These are phyloP conservation scores for Aspergillus taichungensis DNA, from an alignment of 495 filamentous ascomycete species.

Conservation along the genomic window DNA sequence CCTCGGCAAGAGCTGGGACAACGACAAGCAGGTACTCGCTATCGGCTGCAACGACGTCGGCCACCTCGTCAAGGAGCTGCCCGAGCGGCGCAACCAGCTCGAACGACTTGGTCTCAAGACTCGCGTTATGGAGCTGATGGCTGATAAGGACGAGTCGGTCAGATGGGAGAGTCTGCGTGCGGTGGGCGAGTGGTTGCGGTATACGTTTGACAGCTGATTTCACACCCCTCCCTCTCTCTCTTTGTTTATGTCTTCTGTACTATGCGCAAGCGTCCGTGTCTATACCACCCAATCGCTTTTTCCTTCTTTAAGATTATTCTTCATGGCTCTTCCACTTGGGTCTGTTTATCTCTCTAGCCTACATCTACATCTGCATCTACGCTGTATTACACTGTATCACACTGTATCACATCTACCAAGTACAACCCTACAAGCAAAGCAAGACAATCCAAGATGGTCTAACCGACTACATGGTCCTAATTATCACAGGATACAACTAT, in stretches of 20 bases:
- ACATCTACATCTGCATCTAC: too few relatives aligned
- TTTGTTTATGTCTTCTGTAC: conserved; percentile 3
- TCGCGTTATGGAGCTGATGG: conserved; percentile 94
- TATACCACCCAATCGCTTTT: too few relatives aligned
- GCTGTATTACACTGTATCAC: too few relatives aligned
- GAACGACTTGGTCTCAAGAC: conserved; percentile 88
- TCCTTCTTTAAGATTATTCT: too few relatives aligned
- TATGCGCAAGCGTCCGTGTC: not conserved
- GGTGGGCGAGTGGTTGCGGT: conserved; percentile 88
- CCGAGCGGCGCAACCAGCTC: conserved; percentile 71
- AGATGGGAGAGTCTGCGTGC: conserved; percentile 93
- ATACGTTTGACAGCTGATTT: conserved; percentile 63
- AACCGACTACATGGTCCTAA: too few relatives aligned
- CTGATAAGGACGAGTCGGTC: conserved; percentile 77
- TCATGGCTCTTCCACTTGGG: too few relatives aligned
- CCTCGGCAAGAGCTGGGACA: conserved; percentile 74
- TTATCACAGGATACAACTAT: too few relatives aligned
- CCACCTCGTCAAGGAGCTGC: conserved; percentile 78
- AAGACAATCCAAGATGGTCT: too few relatives aligned
- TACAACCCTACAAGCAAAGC: too few relatives aligned
- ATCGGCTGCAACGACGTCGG: conserved; percentile 95
- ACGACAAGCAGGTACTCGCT: conserved; percentile 90
- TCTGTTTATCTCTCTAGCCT: too few relatives aligned
- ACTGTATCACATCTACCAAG: too few relatives aligned
- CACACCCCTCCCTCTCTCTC: too few relatives aligned